Conservation (phyloP, 2,329 filamentous ascomycete genomes). For the Trichoderma harzianum region DNA sequence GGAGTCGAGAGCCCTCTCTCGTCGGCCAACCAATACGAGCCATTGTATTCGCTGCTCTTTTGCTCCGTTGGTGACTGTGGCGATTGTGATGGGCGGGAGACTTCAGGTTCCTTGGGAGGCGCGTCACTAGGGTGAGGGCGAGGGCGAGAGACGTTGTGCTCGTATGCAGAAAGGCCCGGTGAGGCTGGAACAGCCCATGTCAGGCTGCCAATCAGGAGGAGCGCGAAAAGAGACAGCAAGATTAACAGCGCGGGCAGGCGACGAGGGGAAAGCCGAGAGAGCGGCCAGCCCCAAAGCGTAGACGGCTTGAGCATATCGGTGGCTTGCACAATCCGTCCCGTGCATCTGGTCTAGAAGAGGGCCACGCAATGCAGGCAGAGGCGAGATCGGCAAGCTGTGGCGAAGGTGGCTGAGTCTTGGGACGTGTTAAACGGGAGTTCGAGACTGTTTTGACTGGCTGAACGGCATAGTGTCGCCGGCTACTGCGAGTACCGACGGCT, state of each 20-base stretch:
- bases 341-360: not conserved
- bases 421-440: no score
- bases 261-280: constrained; percentile 50
- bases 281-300: constrained; percentile 44
- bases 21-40: constrained; percentile 80
- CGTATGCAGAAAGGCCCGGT: constrained; percentile 47
- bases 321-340: not conserved
- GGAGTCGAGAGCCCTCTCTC: constrained; percentile 83
- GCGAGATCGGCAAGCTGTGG: not conserved
- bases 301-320: constrained; percentile 30
- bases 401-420: not conserved
- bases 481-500: not conserved
- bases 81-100: constrained; percentile 64
- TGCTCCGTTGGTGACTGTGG: constrained; percentile 71
- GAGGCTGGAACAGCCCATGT: constrained; percentile 47
- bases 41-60: constrained; percentile 73
- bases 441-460: not conserved
- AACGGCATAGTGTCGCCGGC: not conserved
- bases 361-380: not conserved
- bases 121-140: constrained; percentile 41
- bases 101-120: constrained; percentile 41
- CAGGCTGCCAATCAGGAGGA: constrained; percentile 53
- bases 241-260: constrained; percentile 52
- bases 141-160: constrained; percentile 49
- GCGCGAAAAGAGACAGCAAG: constrained; percentile 49